These are phyloP conservation scores for Daldinia sp. DNA, from an alignment of 2,329 filamentous ascomycete species.

Conservation along the genomic window DNA sequence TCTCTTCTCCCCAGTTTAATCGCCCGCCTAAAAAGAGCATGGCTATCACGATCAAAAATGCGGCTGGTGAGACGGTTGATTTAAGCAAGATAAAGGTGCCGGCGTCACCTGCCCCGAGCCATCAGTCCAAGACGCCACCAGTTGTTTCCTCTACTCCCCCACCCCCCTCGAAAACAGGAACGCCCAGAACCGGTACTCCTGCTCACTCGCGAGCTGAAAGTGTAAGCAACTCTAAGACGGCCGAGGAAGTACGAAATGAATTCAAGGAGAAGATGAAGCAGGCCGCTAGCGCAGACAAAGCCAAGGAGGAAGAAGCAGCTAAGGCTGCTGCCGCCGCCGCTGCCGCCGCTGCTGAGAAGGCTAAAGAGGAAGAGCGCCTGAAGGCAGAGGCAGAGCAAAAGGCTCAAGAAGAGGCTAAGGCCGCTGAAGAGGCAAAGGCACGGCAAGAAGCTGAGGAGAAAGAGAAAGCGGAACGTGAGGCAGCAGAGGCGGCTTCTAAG, in stretches of 20 bases:
- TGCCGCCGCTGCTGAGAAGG: constrained; percentile 46
- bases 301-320: constrained; percentile 61
- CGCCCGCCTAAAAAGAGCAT: constrained; percentile 73
- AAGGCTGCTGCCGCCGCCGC: constrained; percentile 40
- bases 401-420: constrained; percentile 47
- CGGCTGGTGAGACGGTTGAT: constrained; percentile 81
- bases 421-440: constrained; percentile 53
- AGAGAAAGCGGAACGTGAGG: constrained; percentile 46
- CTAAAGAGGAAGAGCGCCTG: constrained; percentile 44
- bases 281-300: constrained; percentile 61
- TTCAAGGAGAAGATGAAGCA: constrained; percentile 83
- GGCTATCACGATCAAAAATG: constrained; percentile 86
- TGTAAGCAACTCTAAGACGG: constrained; percentile 74
- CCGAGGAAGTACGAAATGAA: constrained; percentile 85
- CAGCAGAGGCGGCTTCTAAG: constrained; percentile 50
- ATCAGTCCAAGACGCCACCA: constrained; percentile 73
- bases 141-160: constrained; percentile 81
- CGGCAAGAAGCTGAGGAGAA: constrained; percentile 49
- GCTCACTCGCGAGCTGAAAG: constrained; percentile 80
- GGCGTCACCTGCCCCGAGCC: constrained; percentile 66
- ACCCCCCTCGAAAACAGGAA: constrained; percentile 81
- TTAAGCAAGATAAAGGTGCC: constrained; percentile 71
- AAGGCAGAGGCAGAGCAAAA: constrained; percentile 48
- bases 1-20: constrained; percentile 60
- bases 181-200: constrained; percentile 61